Evolutionary conservation across 768 basidiomycete species (phyloP).

Genomic region (Lentinula lateritia): DNA sequence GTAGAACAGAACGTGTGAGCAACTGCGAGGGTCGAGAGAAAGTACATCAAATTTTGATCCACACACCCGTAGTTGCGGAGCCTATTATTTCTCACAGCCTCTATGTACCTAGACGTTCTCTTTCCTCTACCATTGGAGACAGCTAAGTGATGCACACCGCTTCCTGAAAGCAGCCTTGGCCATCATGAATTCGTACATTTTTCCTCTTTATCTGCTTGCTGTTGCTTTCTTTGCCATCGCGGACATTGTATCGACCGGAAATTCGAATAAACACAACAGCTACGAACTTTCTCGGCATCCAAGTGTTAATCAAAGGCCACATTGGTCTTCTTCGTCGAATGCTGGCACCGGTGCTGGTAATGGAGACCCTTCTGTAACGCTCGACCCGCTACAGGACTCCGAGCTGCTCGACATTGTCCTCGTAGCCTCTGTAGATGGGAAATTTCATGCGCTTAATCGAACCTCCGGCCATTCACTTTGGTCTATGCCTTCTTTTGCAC

Average conservation of each 20-base stretch:
- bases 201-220: not conserved
- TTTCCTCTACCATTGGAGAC: not conserved
- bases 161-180: not conserved
- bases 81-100: not conserved
- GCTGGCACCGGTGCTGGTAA: not conserved
- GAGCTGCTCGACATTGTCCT: constrained; percentile 80
- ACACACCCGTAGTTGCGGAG: not conserved
- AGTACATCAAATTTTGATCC: not conserved
- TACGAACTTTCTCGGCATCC: not conserved
- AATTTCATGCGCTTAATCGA: constrained; percentile 89
- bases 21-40: not conserved
- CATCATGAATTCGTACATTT: not conserved
- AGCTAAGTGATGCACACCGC: constrained; percentile 4
- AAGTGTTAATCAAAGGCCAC: not conserved
- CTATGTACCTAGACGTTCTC: not conserved
- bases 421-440: constrained; percentile 90
- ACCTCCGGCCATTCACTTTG: constrained; percentile 78
- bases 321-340: not conserved
- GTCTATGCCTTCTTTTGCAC: constrained; percentile 73
- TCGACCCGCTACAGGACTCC: constrained; percentile 29
- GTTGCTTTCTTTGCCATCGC: not conserved
- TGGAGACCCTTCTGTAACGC: not conserved
- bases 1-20: not conserved
- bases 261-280: not conserved
- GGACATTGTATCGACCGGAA: not conserved